Evolutionary conservation across 1,284 basidiomycete species (phyloP).

Genomic region (Erythrobasidium hasegawianum): DNA sequence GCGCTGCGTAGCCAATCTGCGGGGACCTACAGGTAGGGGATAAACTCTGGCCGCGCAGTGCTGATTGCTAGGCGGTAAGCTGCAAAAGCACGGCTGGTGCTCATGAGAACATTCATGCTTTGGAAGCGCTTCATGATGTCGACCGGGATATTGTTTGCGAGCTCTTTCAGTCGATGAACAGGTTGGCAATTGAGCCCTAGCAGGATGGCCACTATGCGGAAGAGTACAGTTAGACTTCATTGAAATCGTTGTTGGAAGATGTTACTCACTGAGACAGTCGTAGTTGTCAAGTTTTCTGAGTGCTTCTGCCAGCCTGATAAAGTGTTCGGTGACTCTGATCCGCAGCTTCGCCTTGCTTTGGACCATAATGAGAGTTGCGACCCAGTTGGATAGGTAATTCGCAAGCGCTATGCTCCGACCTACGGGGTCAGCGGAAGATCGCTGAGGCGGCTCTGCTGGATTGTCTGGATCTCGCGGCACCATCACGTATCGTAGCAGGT

Average conservation of each 20-base stretch:
- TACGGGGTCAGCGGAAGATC: slow-evolving; percentile 41
- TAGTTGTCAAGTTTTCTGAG: slow-evolving; percentile 46
- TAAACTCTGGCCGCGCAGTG: slow-evolving; percentile 41
- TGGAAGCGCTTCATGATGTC: slow-evolving; percentile 43
- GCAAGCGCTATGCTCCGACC: slow-evolving; percentile 43
- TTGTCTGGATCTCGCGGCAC: slow-evolving; percentile 44
- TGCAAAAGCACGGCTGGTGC: slow-evolving; percentile 42
- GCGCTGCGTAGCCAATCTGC: neutral
- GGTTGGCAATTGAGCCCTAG: slow-evolving; percentile 46
- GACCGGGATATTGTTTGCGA: slow-evolving; percentile 40
- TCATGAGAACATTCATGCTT: slow-evolving; percentile 46
- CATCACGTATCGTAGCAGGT: slow-evolving; percentile 47
- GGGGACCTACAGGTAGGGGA: slow-evolving; percentile 48
- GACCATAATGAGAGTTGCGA: slow-evolving; percentile 45
- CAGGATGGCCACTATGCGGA: slow-evolving; percentile 46
- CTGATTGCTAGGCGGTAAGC: slow-evolving; percentile 46
- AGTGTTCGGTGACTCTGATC: slow-evolving; percentile 43
- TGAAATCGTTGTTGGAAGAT: neutral
- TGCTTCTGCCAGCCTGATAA: slow-evolving; percentile 43
- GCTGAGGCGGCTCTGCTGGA: slow-evolving; percentile 37
- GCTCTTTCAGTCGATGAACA: slow-evolving; percentile 44
- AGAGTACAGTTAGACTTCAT: neutral
- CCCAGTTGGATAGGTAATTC: slow-evolving; percentile 45
- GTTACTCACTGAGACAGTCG: slow-evolving; percentile 41
- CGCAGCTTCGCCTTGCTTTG: slow-evolving; percentile 43